Base-by-base conservation (phyloP, 2,329 filamentous ascomycete species). In the Penicillium corylophilum region DNA sequence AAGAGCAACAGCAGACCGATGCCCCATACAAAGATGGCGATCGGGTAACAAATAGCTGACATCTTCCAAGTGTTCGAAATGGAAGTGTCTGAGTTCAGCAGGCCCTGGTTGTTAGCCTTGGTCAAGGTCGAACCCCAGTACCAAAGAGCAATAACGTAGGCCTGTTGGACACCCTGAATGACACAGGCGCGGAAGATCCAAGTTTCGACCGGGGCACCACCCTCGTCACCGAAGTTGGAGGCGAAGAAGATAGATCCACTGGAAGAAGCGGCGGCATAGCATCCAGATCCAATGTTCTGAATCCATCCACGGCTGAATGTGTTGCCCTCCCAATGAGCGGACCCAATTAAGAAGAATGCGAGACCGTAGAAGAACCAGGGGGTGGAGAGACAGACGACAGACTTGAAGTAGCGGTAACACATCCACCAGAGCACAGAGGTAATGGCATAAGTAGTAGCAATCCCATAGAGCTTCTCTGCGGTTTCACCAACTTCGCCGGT, bases 131-230 rank as follows among this genome's bases (percentile, higher is more conserved):
- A 77, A 35, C 84, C 85, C 85, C 85, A 87, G 65, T 82, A 86
- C 84, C 84, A 88, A 9, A 88, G 75, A 2, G 76, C 80, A 35
- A 83, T 79, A 48, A 85, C 77, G 63, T 87, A 88, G 52, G 84
- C 74, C 63, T 87, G 84, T 61, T 87, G 84, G 12, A 82, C 82
- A 40, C 85, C 85, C 65, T 86, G 83, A 50, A 88, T 84, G 8
- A 83, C 70, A 61, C 83, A 84, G 12, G 85, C 85, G 44, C 85
- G 79, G 71, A 83, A 85, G 20, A 84, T 82, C 83, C 83, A 87
- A 24, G 81, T 78, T 63, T 81, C 82, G 35, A 85, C 79, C 8
- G 83, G 82, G 10, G 80, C 78, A 48, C 83, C 83, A 41, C 80
- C 81, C 71, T 85, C 82, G 56, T 82, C 80, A 57, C 84, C 83